phyloP scores from a whole-genome alignment of 1,139 yeast species.

The Groenewaldozyma auringiensis region DNA sequence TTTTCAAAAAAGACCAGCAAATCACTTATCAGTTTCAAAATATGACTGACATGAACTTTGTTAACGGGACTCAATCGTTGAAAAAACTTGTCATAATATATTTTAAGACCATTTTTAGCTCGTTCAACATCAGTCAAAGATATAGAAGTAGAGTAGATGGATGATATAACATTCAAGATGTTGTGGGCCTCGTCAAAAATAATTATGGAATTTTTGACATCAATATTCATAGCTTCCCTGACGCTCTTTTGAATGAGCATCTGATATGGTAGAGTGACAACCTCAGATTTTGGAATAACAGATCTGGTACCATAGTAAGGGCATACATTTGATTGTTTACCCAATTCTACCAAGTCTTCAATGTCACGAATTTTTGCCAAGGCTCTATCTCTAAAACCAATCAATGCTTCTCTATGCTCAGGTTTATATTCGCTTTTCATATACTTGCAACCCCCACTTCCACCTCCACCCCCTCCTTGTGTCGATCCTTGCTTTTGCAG shows the following conservation, averaged over 20 bases:
- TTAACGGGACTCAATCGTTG: slow-evolving; percentile 65
- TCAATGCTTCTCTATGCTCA: slow-evolving; percentile 30
- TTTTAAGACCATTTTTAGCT: slow-evolving; percentile 42
- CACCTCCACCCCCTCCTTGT: neutral
- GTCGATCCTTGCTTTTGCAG: slow-evolving; percentile 41
- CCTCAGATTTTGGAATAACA: slow-evolving; percentile 48
- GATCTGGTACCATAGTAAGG: slow-evolving; percentile 78
- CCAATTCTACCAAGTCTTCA: slow-evolving; percentile 65
- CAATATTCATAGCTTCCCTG: slow-evolving; percentile 51
- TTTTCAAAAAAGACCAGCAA: slow-evolving; percentile 42
- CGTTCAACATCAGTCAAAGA: slow-evolving; percentile 42
- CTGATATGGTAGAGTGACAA: slow-evolving; percentile 82
- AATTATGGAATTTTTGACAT: slow-evolving; percentile 57
- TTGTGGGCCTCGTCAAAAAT: slow-evolving; percentile 94
- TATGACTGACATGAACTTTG: slow-evolving; percentile 58
- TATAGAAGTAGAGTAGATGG: slow-evolving; percentile 58
- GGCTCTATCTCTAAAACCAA: slow-evolving; percentile 51
- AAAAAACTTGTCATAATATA: slow-evolving; percentile 54
- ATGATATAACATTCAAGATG: slow-evolving; percentile 64
- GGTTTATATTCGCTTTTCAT: slow-evolving; percentile 34
- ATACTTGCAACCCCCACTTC: slow-evolving; percentile 42
- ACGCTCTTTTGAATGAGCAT: slow-evolving; percentile 59
- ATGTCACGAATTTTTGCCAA: slow-evolving; percentile 68
- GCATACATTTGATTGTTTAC: slow-evolving; percentile 52
- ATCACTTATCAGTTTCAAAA: slow-evolving; percentile 49